phyloP scores from a whole-genome alignment of 148 eudicot genomes.

The Nepenthes mirabilis region DNA sequence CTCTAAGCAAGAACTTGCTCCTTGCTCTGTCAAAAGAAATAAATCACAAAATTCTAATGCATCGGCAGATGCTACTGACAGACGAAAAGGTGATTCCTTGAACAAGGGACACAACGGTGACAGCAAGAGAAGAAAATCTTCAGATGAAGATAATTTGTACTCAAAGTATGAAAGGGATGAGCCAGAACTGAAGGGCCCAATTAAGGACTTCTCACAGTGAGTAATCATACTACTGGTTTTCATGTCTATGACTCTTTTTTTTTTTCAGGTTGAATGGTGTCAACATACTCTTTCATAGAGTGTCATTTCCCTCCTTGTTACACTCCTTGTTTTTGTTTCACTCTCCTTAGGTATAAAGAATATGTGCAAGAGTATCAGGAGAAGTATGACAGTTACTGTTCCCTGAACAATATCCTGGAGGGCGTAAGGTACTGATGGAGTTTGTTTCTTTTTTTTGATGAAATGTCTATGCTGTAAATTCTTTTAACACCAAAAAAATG shows the following conservation, averaged over 20 bases:
- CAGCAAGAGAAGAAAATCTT: conserved; percentile 50
- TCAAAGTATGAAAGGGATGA: conserved; percentile 81
- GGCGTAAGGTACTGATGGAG: conserved; percentile 35
- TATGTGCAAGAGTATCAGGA: conserved; percentile 79
- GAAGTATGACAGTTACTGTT: conserved; percentile 68
- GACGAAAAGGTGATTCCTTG: conserved; percentile 25
- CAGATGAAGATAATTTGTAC: conserved; percentile 60
- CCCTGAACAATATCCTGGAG: conserved; percentile 68
- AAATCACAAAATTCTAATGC: conserved; percentile 41
- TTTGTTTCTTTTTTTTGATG: neutral
- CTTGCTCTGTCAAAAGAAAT: conserved; percentile 37
- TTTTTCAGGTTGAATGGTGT: neutral
- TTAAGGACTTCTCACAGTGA: conserved; percentile 61
- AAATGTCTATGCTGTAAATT: conserved; percentile 2
- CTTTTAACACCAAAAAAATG: neutral
- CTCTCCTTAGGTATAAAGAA: conserved; percentile 50
- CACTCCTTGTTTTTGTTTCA: neutral
- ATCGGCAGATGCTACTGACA: conserved; percentile 21
- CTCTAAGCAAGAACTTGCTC: conserved; percentile 24
- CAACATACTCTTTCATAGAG: neutral
- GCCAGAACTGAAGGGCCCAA: conserved; percentile 84
- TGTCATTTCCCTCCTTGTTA: neutral
- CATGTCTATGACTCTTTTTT: neutral
- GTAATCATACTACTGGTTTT: conserved; percentile 12
- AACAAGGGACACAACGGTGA: conserved; percentile 32